Evolutionary conservation across 371 early-diverging fungal species (phyloP), one percentile per base, ranked within the genome.

Genomic region (Mucor saturninus): DNA sequence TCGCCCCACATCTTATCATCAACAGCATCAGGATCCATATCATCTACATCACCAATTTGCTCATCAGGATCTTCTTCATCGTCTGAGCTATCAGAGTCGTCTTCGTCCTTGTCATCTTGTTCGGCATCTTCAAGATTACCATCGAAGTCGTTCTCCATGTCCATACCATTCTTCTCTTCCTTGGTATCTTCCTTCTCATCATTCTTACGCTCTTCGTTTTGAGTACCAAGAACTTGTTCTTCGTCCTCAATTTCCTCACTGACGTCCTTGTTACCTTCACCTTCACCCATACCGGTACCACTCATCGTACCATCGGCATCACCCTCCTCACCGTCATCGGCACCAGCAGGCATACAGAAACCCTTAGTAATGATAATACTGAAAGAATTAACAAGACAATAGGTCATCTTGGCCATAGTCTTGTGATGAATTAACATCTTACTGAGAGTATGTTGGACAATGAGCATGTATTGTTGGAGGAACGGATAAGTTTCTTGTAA

Each of bases 1-100:
- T 94, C 96, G 40, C 90, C 91, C 99, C 99, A 98, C 87, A 98
- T 86, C 84, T 96, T 95, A 65, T 98, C 96, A 67, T 98, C 99
- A 26, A 98, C 89, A 3, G 92, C 93, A 57, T 96, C 92, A 1
- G 93, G 93, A 59, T 93, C 89, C 63, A 93, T 88, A 35, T 89
- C 86, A 64, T 95, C 95, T 2, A 95, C 85, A 56, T 96, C 90
- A 28, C 96, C 97, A 76, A 97, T 89, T 66, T 95, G 87, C 68
- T 98, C 97, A 63, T 94, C 95, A 59, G 88, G 74, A 9, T 93
- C 90, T 39, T 88, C 88, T 35, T 84, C 87, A 3, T 84, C 83
- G 6, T 83, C 83, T 6, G 79, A 76, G 30, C 83, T 81, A n/a
- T 79, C 80, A 5, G 71, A 69, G 5, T 76, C 74, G 14, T 77